Base-by-base conservation (phyloP, 2,329 filamentous ascomycete genomes). In the Colletotrichum echinochloae region DNA sequence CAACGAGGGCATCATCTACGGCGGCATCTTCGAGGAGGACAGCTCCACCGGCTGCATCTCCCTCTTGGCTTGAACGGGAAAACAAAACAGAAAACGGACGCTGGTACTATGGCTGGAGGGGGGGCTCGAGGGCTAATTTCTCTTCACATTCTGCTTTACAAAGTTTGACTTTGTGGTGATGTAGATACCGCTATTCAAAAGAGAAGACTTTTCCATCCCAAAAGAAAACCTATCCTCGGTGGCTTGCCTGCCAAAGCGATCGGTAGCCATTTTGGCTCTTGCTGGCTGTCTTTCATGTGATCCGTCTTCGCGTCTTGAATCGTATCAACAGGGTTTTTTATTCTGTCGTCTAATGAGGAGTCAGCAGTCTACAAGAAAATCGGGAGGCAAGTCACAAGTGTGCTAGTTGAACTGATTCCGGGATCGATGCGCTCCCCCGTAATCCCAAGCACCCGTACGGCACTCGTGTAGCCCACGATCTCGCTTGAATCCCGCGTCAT, bases 11-110 rank as follows among this genome's bases (percentile, higher is more conserved):
- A 74, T 88, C 48, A 80, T 87, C 41, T 88, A 82, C 73, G 84
- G 82, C 1, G 85, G 86, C 6, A 82, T 88, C 60, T 88, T 88
- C 75, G 76, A 84, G 66, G 87, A 89, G 78, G 82, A 87, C 72
- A 86, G 81, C 73, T 73, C 79, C 41, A 39, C 33, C 20, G 71
- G 69, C 60, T 73, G 71, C 35, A 62, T 44, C 26, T 68, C 64
- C 23, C 33, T 46, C 26, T 70, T 64, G 20, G 64, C 67, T 28
- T 70, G 55, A 8, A 55, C 28, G 1, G 26, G 20, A 1, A 23
- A 44, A 33, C 30, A 33, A 33, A 33, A 33, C n/a, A n/a, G 30
- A 2, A 44, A 41, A 4, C 6, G 12, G 16, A n/a, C 23, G 35
- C n/a, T 3, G 49, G 30, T 16, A 30, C 3, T n/a, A n/a, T n/a